Base-by-base conservation (phyloP, 129 eudicot genomes). In the Artemisia argyi region DNA sequence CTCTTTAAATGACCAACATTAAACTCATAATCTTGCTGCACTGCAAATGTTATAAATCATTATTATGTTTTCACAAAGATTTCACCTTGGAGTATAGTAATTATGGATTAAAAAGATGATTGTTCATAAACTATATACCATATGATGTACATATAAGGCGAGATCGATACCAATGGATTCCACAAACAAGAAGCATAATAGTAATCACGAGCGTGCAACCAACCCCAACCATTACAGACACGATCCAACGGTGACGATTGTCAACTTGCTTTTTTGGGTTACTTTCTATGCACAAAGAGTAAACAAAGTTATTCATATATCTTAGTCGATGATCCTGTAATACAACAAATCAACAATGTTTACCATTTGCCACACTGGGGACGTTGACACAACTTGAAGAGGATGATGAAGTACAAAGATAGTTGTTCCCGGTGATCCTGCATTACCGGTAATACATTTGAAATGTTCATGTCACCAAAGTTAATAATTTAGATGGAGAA, bases 1-100 rank as follows among this genome's bases (percentile, higher is more conserved):
- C 98, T 82, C 78, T 84, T 84, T 24, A 93, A 73, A 76, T 89
- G 92, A 47, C 96, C 96, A 18, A 87, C 86, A 16, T 83, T 77
- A 58, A 89, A 89, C 51, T 89, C 98, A 11, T 83, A 93, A 83
- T 93, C 98, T 82, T 89, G 98, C 79, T 87, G 96, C 83, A 89
- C 96, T 93, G 95, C 76, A 87, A 56, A 71, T 35, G 62, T 79
- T 50, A 30, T 39, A 77, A 48, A 78, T n/a, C 0, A 20, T n/a
- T 24, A 51, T 70, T 51, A 16, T 9, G 16, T 5, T 16, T 42
- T 19, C 28, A 49, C 15, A n/a, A 78, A 54, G 0, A 58, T 24
- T 80, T 39, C 58, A 32, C 44, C 14, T 47, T 69, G 24, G 65
- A 17, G 50, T 68, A 69, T 49, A 35, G 17, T 54, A 10, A 35